Evolutionary conservation across 768 basidiomycete genomes (phyloP).

Genomic region (Kwoniella heveanensis): DNA sequence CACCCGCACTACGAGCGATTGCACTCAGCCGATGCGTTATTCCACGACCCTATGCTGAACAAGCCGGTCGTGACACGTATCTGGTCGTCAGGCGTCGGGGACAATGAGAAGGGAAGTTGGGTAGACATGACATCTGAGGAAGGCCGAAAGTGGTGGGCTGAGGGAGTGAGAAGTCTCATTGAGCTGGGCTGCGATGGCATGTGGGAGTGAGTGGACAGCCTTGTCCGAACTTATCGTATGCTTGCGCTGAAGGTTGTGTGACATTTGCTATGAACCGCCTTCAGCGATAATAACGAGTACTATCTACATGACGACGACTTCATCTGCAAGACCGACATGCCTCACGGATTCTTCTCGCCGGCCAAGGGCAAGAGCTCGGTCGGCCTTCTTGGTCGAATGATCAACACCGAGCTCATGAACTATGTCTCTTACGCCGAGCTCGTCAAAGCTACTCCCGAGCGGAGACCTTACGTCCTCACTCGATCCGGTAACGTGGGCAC

Average conservation of each 20-base stretch:
- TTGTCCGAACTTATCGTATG: too few species aligned
- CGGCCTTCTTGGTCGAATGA: conserved; percentile 50
- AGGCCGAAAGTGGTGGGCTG: conserved; percentile 52
- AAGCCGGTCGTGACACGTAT: conserved; percentile 42
- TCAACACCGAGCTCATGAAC: conserved; percentile 48
- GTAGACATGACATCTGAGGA: conserved; percentile 50
- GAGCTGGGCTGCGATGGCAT: conserved; percentile 52
- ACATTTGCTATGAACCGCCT: too few species aligned
- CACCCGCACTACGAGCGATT: conserved; percentile 49
- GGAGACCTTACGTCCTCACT: conserved; percentile 51
- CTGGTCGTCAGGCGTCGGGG: conserved; percentile 48
- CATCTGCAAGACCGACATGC: conserved; percentile 30
- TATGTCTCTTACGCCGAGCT: conserved; percentile 44
- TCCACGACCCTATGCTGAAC: conserved; percentile 43
- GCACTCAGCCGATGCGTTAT: conserved; percentile 40
- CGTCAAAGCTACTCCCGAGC: conserved; percentile 32
- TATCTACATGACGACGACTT: conserved; percentile 48
- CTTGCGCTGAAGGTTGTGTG: too few species aligned
- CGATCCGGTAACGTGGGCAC: conserved; percentile 54
- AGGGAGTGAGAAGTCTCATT: conserved; percentile 48
- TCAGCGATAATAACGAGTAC: conserved; percentile 56
- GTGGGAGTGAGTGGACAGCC: conserved; percentile 51
- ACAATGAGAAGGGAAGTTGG: conserved; percentile 50
- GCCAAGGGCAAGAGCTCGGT: conserved; percentile 32
- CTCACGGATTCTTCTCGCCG: conserved; percentile 23